These are phyloP conservation scores for Remersonia thermophila DNA, from an alignment of 2,329 filamentous ascomycete genomes.

Conservation along the genomic window DNA sequence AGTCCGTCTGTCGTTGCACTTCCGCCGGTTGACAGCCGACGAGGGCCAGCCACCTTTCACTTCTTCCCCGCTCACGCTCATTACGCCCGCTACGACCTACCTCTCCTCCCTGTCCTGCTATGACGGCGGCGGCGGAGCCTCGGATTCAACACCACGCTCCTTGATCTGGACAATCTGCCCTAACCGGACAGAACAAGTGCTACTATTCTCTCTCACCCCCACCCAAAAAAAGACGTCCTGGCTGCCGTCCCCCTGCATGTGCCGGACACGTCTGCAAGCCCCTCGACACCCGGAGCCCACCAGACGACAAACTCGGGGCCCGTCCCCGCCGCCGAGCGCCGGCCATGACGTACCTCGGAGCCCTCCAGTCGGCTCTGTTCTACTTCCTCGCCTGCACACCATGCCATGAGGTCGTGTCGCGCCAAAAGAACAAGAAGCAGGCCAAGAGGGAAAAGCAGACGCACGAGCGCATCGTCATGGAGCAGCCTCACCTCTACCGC, in stretches of 20 bases:
- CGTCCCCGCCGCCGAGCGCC: not conserved
- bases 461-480: constrained; percentile 50
- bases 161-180: too few species aligned
- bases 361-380: constrained; percentile 65
- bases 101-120: too few species aligned
- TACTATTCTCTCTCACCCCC: too few species aligned
- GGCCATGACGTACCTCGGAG: constrained; percentile 41
- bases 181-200: too few species aligned
- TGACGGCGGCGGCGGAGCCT: too few species aligned
- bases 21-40: constrained; percentile 6
- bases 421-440: constrained; percentile 57
- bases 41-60: too few species aligned
- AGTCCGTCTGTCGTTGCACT: not conserved
- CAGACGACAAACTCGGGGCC: not conserved
- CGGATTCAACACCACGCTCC: too few species aligned
- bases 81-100: too few species aligned
- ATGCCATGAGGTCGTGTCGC: constrained; percentile 59
- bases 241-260: constrained; percentile 4
- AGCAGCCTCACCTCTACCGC: constrained; percentile 61
- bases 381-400: constrained; percentile 67
- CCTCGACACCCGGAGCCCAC: not conserved
- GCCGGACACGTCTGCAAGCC: too few species aligned
- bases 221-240: too few species aligned
- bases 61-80: too few species aligned
- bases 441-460: constrained; percentile 56